Evolutionary conservation across 2,329 filamentous ascomycete genomes (phyloP).

Genomic region (Rutstroemia sydowiana): DNA sequence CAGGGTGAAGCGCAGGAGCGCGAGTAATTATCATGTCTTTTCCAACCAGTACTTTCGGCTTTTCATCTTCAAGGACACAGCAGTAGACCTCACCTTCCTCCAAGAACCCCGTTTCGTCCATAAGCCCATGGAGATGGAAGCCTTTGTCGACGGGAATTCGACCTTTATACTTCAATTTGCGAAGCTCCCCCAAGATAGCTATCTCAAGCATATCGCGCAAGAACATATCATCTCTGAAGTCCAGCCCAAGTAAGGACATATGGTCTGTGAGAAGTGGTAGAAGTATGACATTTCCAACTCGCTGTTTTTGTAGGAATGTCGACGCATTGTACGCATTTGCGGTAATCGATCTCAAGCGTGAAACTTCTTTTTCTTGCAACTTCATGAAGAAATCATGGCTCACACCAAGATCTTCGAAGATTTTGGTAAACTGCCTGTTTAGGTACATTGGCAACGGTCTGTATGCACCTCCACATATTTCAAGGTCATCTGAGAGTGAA

Average conservation of each 20-base stretch:
- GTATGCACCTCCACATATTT: constrained; percentile 64
- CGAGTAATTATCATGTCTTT: constrained; percentile 54
- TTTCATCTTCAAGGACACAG: constrained; percentile 37
- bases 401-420: constrained; percentile 71
- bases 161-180: constrained; percentile 70
- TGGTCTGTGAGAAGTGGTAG: constrained; percentile 56
- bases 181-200: constrained; percentile 60
- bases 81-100: constrained; percentile 62
- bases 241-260: constrained; percentile 49
- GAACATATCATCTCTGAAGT: constrained; percentile 63
- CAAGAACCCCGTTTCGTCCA: constrained; percentile 71
- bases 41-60: constrained; percentile 11
- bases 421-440: constrained; percentile 78
- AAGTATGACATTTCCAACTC: constrained; percentile 52
- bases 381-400: constrained; percentile 50
- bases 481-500: constrained; percentile 46
- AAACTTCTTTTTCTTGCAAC: constrained; percentile 56
- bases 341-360: constrained; percentile 52
- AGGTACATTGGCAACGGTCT: constrained; percentile 62
- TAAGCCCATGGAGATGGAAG: constrained; percentile 72
- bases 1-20: constrained; percentile 75
- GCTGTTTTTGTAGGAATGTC: constrained; percentile 55
- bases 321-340: constrained; percentile 53
- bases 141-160: constrained; percentile 65
- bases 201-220: constrained; percentile 65